Conservation (phyloP, 2,329 filamentous ascomycete species). For the Aspergillus fumigatiaffinis region DNA sequence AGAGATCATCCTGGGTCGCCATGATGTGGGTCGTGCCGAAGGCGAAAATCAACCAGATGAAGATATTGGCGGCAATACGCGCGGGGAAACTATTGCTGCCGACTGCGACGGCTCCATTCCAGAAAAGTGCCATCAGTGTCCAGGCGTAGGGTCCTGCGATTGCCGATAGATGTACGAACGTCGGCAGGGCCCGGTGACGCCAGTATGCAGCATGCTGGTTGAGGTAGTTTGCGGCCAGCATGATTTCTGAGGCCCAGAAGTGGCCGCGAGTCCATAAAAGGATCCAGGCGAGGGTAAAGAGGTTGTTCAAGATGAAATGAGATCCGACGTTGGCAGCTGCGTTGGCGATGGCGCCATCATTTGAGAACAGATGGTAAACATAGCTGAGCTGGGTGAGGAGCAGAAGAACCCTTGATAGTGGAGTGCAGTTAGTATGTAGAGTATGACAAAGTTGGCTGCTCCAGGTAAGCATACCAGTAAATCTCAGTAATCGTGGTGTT, state of each 20-base stretch:
- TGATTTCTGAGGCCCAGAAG: constrained; percentile 71
- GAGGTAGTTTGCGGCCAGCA: constrained; percentile 76
- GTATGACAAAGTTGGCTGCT: not conserved
- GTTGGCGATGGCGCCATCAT: constrained; percentile 58
- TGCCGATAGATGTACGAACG: constrained; percentile 71
- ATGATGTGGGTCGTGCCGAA: constrained; percentile 75
- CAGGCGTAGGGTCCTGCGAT: constrained; percentile 77
- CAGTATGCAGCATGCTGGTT: constrained; percentile 78
- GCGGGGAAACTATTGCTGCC: constrained; percentile 63
- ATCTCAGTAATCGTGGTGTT: constrained; percentile 61
- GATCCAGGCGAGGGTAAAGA: constrained; percentile 76
- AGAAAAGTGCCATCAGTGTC: constrained; percentile 83
- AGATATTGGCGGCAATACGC: constrained; percentile 79
- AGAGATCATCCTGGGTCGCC: constrained; percentile 69
- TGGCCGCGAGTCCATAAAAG: constrained; percentile 75
- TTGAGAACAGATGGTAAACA: constrained; percentile 70
- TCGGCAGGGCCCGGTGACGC: constrained; percentile 67
- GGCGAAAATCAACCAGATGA: constrained; percentile 77
- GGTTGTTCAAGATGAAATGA: constrained; percentile 83
- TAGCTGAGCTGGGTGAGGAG: constrained; percentile 74
- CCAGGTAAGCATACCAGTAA: constrained; percentile 63
- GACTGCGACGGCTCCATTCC: constrained; percentile 83
- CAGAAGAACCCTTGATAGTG: constrained; percentile 58
- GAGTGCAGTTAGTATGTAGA: not conserved
- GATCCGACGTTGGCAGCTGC: constrained; percentile 72